Conservation (phyloP, 1,284 basidiomycete genomes). For the Trichosporon coremiiforme region DNA sequence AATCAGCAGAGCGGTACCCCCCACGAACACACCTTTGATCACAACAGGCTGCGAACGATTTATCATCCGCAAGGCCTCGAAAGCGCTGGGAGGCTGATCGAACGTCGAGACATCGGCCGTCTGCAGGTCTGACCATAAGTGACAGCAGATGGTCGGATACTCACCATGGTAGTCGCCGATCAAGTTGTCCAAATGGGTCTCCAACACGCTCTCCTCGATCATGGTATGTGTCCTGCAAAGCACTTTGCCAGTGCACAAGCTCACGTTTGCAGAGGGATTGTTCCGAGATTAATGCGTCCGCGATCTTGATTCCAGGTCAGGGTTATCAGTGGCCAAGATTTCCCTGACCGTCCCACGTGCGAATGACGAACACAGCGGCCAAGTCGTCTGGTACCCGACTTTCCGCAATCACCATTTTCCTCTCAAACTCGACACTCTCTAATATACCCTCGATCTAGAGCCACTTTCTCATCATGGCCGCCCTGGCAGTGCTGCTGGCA, state of each 20-base stretch:
- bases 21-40: slow-evolving; percentile 63
- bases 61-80: slow-evolving; percentile 73
- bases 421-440: neutral
- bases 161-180: slow-evolving; percentile 30
- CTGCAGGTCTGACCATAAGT: neutral
- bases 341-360: neutral
- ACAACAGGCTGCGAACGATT: slow-evolving; percentile 76
- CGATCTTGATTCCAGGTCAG: neutral
- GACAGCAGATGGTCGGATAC: neutral
- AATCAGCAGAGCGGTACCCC: slow-evolving; percentile 7
- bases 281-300: slow-evolving; percentile 1
- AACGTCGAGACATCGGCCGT: slow-evolving; percentile 43
- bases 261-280: neutral
- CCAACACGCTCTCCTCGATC: slow-evolving; percentile 16
- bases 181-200: slow-evolving; percentile 27
- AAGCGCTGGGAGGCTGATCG: slow-evolving; percentile 64
- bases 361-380: slow-evolving; percentile 11
- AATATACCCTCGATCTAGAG: neutral
- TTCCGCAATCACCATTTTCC: neutral
- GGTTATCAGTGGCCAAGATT: neutral
- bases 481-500: slow-evolving; percentile 21
- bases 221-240: neutral
- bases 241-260: neutral
- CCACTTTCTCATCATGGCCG: neutral
- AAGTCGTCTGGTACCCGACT: slow-evolving; percentile 8